A percentile compares a stretch with the other conserved stretches of the same genome.
Evolutionary conservation across 2,329 filamentous ascomycete genomes (phyloP).

Genomic region (Ascochyta rabiei): DNA sequence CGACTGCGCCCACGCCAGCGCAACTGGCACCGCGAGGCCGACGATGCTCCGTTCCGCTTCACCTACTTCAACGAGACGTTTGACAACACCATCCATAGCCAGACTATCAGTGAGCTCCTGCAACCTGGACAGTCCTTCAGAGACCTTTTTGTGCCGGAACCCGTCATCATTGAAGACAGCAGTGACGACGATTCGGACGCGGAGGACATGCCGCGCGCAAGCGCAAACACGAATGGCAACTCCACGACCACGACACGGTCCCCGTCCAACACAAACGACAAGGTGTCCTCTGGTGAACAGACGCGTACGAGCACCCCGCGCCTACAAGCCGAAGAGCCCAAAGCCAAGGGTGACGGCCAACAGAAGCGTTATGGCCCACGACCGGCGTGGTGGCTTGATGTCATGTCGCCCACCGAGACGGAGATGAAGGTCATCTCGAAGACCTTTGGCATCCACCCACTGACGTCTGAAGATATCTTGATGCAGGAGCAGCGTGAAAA

Average conservation of each 20-base stretch:
- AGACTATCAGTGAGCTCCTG: constrained; percentile 90
- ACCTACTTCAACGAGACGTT: constrained; percentile 99
- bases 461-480: constrained; percentile 96
- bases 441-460: constrained; percentile 91
- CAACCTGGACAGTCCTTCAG: constrained; percentile 83
- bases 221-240: constrained; percentile 32
- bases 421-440: constrained; percentile 96
- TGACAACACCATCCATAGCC: constrained; percentile 92
- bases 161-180: constrained; percentile 67
- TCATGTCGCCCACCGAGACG: constrained; percentile 85
- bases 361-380: constrained; percentile 69
- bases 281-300: constrained; percentile 46
- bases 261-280: constrained; percentile 36
- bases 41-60: constrained; percentile 91
- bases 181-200: constrained; percentile 69
- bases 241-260: constrained; percentile 36
- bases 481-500: constrained; percentile 97
- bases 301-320: constrained; percentile 60
- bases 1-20: constrained; percentile 78
- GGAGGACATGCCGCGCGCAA: constrained; percentile 42
- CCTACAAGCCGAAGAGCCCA: constrained; percentile 48
- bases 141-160: constrained; percentile 90
- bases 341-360: constrained; percentile 26
- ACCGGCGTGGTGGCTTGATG: constrained; percentile 96
- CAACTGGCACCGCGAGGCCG: constrained; percentile 84